Base-by-base conservation (phyloP, 495 filamentous ascomycete species). In the Penicillium soppii region DNA sequence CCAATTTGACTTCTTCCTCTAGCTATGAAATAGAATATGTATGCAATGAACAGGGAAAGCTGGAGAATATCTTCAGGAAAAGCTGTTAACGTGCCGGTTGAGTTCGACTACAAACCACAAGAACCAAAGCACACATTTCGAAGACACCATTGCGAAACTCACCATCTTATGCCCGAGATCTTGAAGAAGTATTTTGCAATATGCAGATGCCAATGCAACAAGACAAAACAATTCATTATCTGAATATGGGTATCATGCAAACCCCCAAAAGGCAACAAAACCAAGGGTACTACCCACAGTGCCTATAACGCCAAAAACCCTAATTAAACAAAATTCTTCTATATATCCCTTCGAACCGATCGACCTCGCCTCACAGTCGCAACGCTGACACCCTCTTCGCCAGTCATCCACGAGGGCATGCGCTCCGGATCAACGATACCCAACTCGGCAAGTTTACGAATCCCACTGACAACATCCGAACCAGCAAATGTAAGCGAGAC, bases 361-460 rank as follows among this genome's bases (percentile, higher is more conserved):
- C 77, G 79, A 3, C 89, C 87, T 36, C 76, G 59, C 45, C 75
- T 79, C 1, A 95, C 82, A 33, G 79, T 77, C 1, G 86, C 88
- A 36, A 84, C 68, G 54, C 85, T 92, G 3, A 95, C 83, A 0
- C 83, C 87, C 17, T 88, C 90, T 59, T 95, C 89, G 1, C 91
- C 91, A 1, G 89, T 92, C 85, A 95, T 86, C 91, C 91, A 96
- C 0, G 89, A 87, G 0, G 90, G 90, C 83, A 95, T 92, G 19
- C 72, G 78, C 65, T 82, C 78, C 0, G 87, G 87, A 57, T 92
- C 82, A 10, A 94, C 64, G 12, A 89, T 74, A 0, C 89, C 90
- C 9, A 73, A 56, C 61, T 94, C 91, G 0, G 91, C 84, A 22
- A 95, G 75, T 59, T 84, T 79, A 40, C 89, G 75, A 22, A 95